Conservation (phyloP, 495 filamentous ascomycete species). For the Podospora pseudocomata region DNA sequence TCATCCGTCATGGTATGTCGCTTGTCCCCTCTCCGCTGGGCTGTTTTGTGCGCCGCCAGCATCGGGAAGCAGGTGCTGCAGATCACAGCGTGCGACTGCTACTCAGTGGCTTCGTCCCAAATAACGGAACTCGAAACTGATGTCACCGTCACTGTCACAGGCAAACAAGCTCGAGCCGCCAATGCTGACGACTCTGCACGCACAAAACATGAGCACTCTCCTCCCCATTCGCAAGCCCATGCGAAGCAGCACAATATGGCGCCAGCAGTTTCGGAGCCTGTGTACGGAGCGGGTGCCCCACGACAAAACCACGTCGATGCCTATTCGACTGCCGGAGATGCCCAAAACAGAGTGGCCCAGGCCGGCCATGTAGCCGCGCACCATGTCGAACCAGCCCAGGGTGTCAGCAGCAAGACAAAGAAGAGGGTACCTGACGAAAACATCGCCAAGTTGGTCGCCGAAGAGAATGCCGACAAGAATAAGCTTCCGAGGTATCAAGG, state of each 20-base stretch:
- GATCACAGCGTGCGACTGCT: neutral
- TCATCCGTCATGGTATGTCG: conserved; percentile 82
- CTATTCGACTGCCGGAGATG: conserved; percentile 59
- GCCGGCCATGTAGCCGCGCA: conserved; percentile 58
- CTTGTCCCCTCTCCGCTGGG: conserved; percentile 2
- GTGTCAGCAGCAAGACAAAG: conserved; percentile 34
- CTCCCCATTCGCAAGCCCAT: conserved; percentile 43
- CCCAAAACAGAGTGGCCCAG: conserved; percentile 60
- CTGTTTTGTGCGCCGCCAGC: neutral
- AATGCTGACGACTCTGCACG: conserved; percentile 54
- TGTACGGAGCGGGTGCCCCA: conserved; percentile 13
- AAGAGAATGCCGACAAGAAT: conserved; percentile 78
- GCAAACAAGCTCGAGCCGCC: conserved; percentile 79
- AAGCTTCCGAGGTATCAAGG: conserved; percentile 91
- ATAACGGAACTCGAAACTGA: conserved; percentile 25
- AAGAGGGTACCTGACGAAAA: conserved; percentile 60
- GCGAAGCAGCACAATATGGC: conserved; percentile 40
- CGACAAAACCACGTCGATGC: conserved; percentile 31
- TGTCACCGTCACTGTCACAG: conserved; percentile 32
- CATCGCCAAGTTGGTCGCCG: conserved; percentile 79
- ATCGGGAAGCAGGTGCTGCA: neutral
- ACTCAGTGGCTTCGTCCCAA: neutral
- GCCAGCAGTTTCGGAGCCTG: conserved; percentile 27
- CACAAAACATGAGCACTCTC: conserved; percentile 52
- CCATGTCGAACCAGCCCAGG: conserved; percentile 39